Conservation (phyloP, 2,329 filamentous ascomycete genomes). For the Colletotrichum sp. region DNA sequence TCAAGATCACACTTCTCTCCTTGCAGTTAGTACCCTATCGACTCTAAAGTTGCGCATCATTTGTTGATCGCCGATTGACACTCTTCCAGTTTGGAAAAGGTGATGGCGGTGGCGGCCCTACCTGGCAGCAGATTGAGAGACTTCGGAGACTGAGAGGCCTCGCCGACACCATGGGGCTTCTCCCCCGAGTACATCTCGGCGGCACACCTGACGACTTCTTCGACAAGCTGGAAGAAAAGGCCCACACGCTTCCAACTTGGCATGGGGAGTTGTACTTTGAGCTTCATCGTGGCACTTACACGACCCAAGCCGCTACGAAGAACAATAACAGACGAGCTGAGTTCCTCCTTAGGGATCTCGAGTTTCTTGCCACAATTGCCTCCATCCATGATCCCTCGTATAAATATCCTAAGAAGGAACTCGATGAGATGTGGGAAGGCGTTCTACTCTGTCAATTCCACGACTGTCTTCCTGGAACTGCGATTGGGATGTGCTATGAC, state of each 20-base stretch:
- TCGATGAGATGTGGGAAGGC: constrained; percentile 73
- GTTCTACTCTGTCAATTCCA: constrained; percentile 73
- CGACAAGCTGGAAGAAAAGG: constrained; percentile 63
- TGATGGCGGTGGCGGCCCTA: constrained; percentile 72
- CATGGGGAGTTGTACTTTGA: constrained; percentile 76
- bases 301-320: constrained; percentile 73
- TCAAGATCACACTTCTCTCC: constrained; percentile 66
- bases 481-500: constrained; percentile 74
- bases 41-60: not conserved
- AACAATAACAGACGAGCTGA: constrained; percentile 68
- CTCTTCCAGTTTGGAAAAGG: constrained; percentile 64
- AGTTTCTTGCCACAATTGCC: constrained; percentile 67
- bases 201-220: constrained; percentile 73
- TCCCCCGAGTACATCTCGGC: constrained; percentile 68
- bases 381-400: constrained; percentile 60
- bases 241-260: constrained; percentile 68
- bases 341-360: constrained; percentile 68
- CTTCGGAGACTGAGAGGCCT: constrained; percentile 69
- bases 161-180: constrained; percentile 60
- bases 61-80: not conserved
- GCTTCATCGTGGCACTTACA: constrained; percentile 72
- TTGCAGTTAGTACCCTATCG: constrained; percentile 47
- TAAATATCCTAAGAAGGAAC: constrained; percentile 69
- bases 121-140: constrained; percentile 70
- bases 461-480: constrained; percentile 70